Evolutionary conservation across 352 stramenopile genomes (phyloP).

Genomic region (Phytopythium vexans): DNA sequence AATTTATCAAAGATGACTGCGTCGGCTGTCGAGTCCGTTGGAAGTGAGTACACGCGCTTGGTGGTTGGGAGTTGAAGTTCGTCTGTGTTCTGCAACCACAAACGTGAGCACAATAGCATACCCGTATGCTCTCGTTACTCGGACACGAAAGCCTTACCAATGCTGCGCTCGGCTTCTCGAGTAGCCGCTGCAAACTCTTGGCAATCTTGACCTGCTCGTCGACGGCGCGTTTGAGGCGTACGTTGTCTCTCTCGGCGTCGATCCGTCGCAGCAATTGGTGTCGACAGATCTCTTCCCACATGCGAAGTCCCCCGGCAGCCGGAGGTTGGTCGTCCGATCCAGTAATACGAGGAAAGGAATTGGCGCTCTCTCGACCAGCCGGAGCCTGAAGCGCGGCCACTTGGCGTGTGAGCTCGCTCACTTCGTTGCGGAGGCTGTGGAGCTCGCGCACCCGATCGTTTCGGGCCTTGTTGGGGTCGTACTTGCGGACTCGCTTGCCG

Average conservation of each 20-base stretch:
- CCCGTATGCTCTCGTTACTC: too few species aligned
- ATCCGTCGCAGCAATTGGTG: constrained; percentile 10
- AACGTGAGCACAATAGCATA: neutral
- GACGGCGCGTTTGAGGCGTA: constrained; percentile 20
- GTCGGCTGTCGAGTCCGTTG: constrained; percentile 7
- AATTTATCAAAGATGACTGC: constrained; percentile 11
- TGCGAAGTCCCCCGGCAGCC: too few species aligned
- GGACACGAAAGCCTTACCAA: constrained; percentile 7
- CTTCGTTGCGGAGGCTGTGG: constrained; percentile 23
- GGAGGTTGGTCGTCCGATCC: too few species aligned
- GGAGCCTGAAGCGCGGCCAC: constrained; percentile 22
- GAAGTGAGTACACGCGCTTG: constrained; percentile 5
- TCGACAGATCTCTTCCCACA: constrained; percentile 22
- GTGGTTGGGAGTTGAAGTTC: constrained; percentile 9
- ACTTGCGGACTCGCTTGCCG: neutral
- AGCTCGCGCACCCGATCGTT: constrained; percentile 31
- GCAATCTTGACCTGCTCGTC: constrained; percentile 32
- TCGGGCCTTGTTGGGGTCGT: constrained; percentile 23
- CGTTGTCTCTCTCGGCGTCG: constrained; percentile 15
- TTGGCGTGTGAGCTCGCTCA: constrained; percentile 24
- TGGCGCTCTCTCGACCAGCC: too few species aligned
- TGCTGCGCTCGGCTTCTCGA: constrained; percentile 15
- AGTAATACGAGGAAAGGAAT: too few species aligned
- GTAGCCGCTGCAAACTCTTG: constrained; percentile 20
- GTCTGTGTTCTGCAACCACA: constrained; percentile 3